These are phyloP conservation scores for Sugiyamaella marilandica DNA, from an alignment of 805 yeast species.

Conservation along the genomic window DNA sequence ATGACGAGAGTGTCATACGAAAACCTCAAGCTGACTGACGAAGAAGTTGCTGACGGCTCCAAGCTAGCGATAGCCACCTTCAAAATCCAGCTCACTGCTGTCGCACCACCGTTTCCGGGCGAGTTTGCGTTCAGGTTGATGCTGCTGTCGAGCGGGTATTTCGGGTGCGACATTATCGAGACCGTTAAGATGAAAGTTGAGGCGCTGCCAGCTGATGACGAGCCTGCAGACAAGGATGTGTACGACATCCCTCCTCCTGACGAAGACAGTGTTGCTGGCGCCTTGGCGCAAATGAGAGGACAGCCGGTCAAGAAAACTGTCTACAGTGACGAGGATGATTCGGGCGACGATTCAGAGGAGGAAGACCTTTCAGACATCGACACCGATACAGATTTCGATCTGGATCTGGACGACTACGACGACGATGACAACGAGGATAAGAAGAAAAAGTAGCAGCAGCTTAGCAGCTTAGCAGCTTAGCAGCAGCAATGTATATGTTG, in stretches of 20 bases:
- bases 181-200: conserved; percentile 68
- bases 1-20: conserved; percentile 49
- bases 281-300: conserved; percentile 65
- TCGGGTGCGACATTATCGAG: conserved; percentile 73
- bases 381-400: conserved; percentile 61
- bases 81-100: conserved; percentile 65
- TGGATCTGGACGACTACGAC: conserved; percentile 30
- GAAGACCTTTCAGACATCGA: conserved; percentile 50
- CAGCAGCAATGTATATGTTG: not conserved
- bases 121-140: conserved; percentile 62
- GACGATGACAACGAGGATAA: conserved; percentile 9
- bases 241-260: conserved; percentile 66
- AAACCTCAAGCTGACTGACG: conserved; percentile 51
- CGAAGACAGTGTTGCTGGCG: conserved; percentile 72
- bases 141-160: conserved; percentile 69
- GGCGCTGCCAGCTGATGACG: conserved; percentile 43
- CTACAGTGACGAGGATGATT: conserved; percentile 40
- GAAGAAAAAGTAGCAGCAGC: not conserved
- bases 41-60: conserved; percentile 39
- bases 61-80: conserved; percentile 59
- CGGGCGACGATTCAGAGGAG: conserved; percentile 39
- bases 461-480: not conserved
- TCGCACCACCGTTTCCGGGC: conserved; percentile 74
- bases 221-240: conserved; percentile 34
- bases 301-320: conserved; percentile 39